Evolutionary conservation across 2,329 filamentous ascomycete genomes (phyloP).

Genomic region (Pleurostoma richardsiae): DNA sequence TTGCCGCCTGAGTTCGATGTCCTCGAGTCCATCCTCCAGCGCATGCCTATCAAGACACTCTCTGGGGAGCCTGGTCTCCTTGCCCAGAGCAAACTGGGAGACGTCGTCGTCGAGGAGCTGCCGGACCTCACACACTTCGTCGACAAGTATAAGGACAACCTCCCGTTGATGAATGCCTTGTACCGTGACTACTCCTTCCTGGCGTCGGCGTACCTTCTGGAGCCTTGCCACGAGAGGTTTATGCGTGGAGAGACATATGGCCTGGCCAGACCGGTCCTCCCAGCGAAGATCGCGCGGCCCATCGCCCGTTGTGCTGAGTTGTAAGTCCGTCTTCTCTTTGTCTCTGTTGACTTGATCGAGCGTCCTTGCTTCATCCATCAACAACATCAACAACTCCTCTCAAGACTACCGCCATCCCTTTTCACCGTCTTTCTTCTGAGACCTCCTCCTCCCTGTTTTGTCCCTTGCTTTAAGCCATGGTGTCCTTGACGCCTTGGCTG

Average conservation of each 20-base stretch:
- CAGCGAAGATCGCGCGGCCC: conserved; percentile 69
- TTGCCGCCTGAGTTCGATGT: conserved; percentile 71
- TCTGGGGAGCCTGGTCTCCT: conserved; percentile 74
- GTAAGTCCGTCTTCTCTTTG: conserved; percentile 49
- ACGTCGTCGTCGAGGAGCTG: conserved; percentile 66
- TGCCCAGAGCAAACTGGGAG: conserved; percentile 67
- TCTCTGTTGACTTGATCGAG: not conserved
- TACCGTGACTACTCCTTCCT: conserved; percentile 92
- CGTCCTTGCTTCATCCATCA: not conserved
- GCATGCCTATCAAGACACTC: conserved; percentile 73
- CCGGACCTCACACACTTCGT: conserved; percentile 72
- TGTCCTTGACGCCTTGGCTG: not conserved
- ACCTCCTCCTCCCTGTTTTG: conserved; percentile 3
- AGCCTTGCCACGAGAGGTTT: conserved; percentile 79
- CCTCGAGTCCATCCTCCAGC: conserved; percentile 66
- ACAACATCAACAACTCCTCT: too few species aligned
- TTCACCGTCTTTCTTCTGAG: conserved; percentile 3
- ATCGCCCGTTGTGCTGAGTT: conserved; percentile 80
- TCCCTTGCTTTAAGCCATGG: too few species aligned
- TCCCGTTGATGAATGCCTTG: conserved; percentile 76
- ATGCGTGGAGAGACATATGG: conserved; percentile 72
- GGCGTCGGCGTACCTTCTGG: conserved; percentile 82
- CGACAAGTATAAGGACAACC: conserved; percentile 67
- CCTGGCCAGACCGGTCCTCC: conserved; percentile 68
- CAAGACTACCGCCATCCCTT: conserved; percentile 1